These are phyloP conservation scores for Solanum appendiculatum DNA, from an alignment of 257 asterid genomes.

Conservation along the genomic window DNA sequence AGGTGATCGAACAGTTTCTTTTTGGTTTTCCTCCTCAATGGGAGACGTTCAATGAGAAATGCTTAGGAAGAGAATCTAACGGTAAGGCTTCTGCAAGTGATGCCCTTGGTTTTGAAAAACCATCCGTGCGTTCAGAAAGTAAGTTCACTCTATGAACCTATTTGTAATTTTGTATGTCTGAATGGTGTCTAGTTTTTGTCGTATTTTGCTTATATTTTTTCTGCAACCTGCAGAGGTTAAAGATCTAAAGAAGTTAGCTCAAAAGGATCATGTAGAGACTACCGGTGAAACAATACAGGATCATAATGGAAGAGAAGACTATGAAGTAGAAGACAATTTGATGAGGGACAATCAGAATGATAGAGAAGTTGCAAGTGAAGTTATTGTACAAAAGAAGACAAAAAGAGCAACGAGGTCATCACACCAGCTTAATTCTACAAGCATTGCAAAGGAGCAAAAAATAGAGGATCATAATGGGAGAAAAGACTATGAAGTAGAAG, in stretches of 20 bases:
- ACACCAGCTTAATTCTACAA: background rate
- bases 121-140: slow-evolving; percentile 10
- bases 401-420: slow-evolving; percentile 3
- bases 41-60: slow-evolving; percentile 41
- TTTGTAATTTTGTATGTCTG: background rate
- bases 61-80: slow-evolving; percentile 20
- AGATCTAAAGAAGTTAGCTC: background rate
- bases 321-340: background rate
- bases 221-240: background rate
- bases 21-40: slow-evolving; percentile 72
- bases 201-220: background rate
- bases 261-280: background rate
- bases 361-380: slow-evolving; percentile 3
- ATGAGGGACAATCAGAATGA: background rate
- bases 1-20: slow-evolving; percentile 54
- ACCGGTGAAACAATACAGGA: background rate
- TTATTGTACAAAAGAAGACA: background rate
- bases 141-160: slow-evolving; percentile 2
- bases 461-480: background rate
- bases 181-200: background rate
- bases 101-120: background rate
- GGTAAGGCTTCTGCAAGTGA: slow-evolving; percentile 4
- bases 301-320: background rate
- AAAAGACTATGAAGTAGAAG: background rate
- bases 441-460: slow-evolving; percentile 5